Conservation (phyloP, 768 basidiomycete species). For the Lentinula guzmanii region DNA sequence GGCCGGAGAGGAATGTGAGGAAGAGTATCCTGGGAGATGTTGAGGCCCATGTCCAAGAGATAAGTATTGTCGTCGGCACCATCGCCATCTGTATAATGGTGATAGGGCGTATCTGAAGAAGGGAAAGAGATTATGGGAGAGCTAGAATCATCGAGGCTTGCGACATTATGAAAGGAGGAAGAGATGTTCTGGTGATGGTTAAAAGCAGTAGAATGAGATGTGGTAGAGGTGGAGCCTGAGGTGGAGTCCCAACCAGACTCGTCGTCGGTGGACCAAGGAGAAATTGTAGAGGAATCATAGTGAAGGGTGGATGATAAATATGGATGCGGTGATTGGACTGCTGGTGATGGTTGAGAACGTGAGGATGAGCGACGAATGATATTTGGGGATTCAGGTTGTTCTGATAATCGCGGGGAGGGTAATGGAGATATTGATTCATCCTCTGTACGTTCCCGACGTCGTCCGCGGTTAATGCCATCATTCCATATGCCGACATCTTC, state of each 20-base stretch:
- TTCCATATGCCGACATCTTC: constrained; percentile 38
- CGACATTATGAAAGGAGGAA: constrained; percentile 10
- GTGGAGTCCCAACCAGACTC: constrained; percentile 74
- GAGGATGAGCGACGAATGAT: constrained; percentile 9
- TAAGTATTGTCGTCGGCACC: constrained; percentile 14
- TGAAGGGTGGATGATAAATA: constrained; percentile 2
- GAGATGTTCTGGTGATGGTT: constrained; percentile 5
- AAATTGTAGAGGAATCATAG: constrained; percentile 28
- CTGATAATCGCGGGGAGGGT: constrained; percentile 42
- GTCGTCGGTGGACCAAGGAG: constrained; percentile 73
- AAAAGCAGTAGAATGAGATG: constrained; percentile 21
- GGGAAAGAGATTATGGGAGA: constrained; percentile 6
- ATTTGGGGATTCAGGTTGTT: constrained; percentile 11
- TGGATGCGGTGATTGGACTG: constrained; percentile 12
- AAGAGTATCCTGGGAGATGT: constrained; percentile 51
- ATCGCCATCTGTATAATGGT: constrained; percentile 8
- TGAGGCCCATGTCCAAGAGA: constrained; percentile 33
- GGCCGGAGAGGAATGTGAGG: constrained; percentile 92
- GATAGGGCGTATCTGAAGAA: constrained; percentile 5
- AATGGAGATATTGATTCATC: constrained; percentile 37
- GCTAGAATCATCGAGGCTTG: constrained; percentile 13
- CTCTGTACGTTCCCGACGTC: constrained; percentile 50
- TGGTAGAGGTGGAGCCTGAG: constrained; percentile 56
- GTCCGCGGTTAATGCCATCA: constrained; percentile 45
- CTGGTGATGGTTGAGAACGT: constrained; percentile 9